Evolutionary conservation across 257 asterid species (phyloP).

Genomic region (Cruciata laevipes): DNA sequence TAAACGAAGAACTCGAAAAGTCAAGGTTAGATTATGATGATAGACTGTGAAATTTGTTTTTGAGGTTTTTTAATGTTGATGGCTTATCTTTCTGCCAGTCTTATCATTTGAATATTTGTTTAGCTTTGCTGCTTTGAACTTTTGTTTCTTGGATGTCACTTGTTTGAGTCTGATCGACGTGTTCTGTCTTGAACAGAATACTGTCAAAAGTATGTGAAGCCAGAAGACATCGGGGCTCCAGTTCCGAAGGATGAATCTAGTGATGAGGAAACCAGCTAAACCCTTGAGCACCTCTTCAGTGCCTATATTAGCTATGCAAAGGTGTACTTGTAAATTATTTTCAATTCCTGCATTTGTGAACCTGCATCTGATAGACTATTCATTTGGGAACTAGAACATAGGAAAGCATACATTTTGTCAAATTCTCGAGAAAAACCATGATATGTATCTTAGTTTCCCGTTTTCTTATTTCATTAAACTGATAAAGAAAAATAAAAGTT

Average conservation of each 20-base stretch:
- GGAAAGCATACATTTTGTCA: background rate
- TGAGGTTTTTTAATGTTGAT: background rate
- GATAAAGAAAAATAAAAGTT: background rate
- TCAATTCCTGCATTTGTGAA: constrained; percentile 20
- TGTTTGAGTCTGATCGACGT: too few species aligned
- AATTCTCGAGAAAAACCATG: background rate
- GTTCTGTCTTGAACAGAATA: constrained; percentile 68
- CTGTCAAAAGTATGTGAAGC: constrained; percentile 82
- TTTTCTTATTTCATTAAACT: background rate
- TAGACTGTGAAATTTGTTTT: background rate
- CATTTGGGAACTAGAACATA: constrained; percentile 17
- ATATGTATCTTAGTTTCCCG: background rate
- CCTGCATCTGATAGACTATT: constrained; percentile 30
- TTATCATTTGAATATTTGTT: background rate
- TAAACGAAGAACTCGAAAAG: background rate
- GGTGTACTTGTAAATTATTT: constrained; percentile 31
- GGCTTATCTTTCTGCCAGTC: background rate
- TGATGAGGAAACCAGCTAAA: constrained; percentile 79
- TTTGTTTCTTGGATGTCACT: background rate
- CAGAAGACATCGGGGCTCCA: constrained; percentile 71
- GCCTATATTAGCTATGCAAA: constrained; percentile 11
- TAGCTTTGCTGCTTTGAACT: too few species aligned
- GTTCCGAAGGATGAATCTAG: constrained; percentile 58
- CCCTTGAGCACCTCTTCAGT: constrained; percentile 31
- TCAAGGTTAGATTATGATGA: too few species aligned